Evolutionary conservation across 2,329 filamentous ascomycete species (phyloP), one percentile per base, ranked within the genome.

Genomic region (Fusarium sp.): DNA sequence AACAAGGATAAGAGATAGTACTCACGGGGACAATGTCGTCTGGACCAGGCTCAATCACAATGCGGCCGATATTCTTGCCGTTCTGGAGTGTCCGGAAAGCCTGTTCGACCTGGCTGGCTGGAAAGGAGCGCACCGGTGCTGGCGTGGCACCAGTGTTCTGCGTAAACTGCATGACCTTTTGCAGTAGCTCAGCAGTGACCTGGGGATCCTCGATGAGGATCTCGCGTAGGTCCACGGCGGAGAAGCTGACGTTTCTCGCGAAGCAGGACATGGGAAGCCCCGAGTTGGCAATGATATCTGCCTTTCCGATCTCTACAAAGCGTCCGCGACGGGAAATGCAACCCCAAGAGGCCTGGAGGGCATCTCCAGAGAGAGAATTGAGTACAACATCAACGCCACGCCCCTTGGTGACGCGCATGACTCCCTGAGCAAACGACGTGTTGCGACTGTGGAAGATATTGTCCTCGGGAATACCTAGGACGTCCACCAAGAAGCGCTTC

Each of bases 221-320:
- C 38, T 40, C 38, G 17, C 38, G 17, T 40, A 70, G 58, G 24
- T 67, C 68, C 6, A 70, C 49, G 5, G 68, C 62, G 1, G 61
- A 46, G 31, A 67, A 49, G 12, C 40, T 67, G 22, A 64, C 68
- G 12, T 61, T 62, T 14, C 55, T 17, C 16, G 56, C 29, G 58
- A 85, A 84, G 1, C 79, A 79, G 1, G 73, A 59, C 81, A 84
- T 84, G 11, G 51, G 58, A n/a, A 73, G 56, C 10, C 33, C 56
- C 24, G 27, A 44, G 46, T 64, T 67, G 17, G 64, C 64, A n/a
- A 57, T 38, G 14, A 81, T 78, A 57, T 82, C 80, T 9, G 73
- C 74, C 61, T 77, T 79, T 4, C 79, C 79, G 36, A 83, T 77
- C 64, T 83, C 82, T 2, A 83, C 58, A 49, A 83, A 80, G 1